A percentile compares a stretch with the other conserved stretches of the same genome.
These are phyloP conservation scores for Aspergillus panamensis DNA, from an alignment of 495 filamentous ascomycete species.

Conservation along the genomic window DNA sequence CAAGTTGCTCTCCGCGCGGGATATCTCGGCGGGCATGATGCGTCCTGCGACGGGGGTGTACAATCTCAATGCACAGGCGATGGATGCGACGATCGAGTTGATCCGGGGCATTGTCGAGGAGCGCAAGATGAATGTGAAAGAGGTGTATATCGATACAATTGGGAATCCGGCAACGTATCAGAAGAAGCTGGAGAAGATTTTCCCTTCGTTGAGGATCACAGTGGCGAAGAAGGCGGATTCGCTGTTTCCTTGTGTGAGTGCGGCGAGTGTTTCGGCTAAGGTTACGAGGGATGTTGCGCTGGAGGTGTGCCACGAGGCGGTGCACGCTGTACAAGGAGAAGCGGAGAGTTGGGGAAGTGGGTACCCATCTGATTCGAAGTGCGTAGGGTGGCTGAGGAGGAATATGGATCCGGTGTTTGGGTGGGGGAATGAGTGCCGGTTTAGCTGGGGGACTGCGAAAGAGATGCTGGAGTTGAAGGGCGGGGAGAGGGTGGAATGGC, in stretches of 20 bases:
- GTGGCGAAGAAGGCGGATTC: constrained; percentile 96
- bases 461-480: constrained; percentile 76
- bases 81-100: constrained; percentile 88
- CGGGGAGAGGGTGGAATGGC: constrained; percentile 78
- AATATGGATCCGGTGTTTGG: constrained; percentile 94
- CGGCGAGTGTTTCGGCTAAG: constrained; percentile 91
- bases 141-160: constrained; percentile 96
- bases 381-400: constrained; percentile 71
- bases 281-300: constrained; percentile 89
- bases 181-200: constrained; percentile 74
- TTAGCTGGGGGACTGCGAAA: constrained; percentile 93
- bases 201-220: constrained; percentile 75
- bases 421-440: constrained; percentile 88
- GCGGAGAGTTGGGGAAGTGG: constrained; percentile 75
- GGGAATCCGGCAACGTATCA: constrained; percentile 81
- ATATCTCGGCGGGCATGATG: constrained; percentile 81
- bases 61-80: constrained; percentile 96
- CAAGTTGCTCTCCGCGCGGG: constrained; percentile 74
- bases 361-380: constrained; percentile 85
- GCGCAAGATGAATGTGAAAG: constrained; percentile 69
- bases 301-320: constrained; percentile 64
- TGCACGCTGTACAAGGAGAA: constrained; percentile 12
- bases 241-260: constrained; percentile 88
- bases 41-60: constrained; percentile 59
- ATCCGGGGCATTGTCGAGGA: constrained; percentile 69